phyloP scores from a whole-genome alignment of 129 eudicot species.

The Centrapalus pauciflorus region DNA sequence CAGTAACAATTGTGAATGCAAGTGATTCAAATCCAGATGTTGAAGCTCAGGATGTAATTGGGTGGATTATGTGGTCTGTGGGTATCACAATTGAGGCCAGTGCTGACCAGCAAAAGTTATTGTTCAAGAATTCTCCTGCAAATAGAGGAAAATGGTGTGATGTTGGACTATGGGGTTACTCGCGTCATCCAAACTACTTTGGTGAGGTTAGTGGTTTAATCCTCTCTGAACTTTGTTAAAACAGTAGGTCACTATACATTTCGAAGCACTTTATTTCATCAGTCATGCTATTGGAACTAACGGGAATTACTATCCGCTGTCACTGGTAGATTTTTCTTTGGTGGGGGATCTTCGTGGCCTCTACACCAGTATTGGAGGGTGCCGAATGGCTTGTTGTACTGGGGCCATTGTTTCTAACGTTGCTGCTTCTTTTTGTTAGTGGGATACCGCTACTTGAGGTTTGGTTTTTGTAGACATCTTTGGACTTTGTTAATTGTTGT shows the following conservation, averaged over 20 bases:
- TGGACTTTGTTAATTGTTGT: neutral
- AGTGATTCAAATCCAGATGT: conserved; percentile 66
- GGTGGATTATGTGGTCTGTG: conserved; percentile 89
- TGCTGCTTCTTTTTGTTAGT: conserved; percentile 85
- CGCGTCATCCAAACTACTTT: conserved; percentile 98
- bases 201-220: conserved; percentile 68
- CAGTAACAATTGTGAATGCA: conserved; percentile 90
- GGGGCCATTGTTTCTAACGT: conserved; percentile 81
- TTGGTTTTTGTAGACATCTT: conserved; percentile 1
- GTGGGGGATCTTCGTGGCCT: conserved; percentile 94
- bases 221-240: too few relatives aligned
- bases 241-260: too few relatives aligned
- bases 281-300: conserved; percentile 17
- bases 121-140: conserved; percentile 65
- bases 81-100: conserved; percentile 72
- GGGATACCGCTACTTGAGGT: conserved; percentile 99
- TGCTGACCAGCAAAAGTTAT: conserved; percentile 88
- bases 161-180: conserved; percentile 80
- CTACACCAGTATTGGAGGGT: conserved; percentile 73
- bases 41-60: conserved; percentile 64
- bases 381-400: conserved; percentile 91
- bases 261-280: too few relatives aligned
- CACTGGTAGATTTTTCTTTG: conserved; percentile 73
- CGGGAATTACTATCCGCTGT: neutral
- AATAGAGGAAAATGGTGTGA: conserved; percentile 94